Conservation (phyloP, 805 yeast genomes). For the Sungouiozyma ichnusensis region DNA sequence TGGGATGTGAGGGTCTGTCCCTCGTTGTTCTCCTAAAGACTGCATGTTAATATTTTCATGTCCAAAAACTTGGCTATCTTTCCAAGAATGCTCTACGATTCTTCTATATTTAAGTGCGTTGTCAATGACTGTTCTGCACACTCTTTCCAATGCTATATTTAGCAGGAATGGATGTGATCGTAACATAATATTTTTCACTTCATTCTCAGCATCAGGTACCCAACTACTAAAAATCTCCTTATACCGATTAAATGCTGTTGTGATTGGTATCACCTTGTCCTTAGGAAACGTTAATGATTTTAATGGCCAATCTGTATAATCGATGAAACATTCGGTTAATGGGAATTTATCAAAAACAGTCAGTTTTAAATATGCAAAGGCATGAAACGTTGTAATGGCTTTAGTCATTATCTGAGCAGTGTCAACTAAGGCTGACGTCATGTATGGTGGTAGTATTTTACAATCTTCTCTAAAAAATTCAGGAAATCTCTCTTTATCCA, state of each 20-base stretch:
- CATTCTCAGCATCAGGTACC: conserved; percentile 2
- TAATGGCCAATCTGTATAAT: conserved; percentile 9
- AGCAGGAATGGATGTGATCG: conserved; percentile 8
- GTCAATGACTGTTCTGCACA: conserved; percentile 11
- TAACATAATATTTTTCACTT: conserved; percentile 4
- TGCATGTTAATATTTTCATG: not conserved
- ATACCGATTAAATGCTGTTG: conserved; percentile 7
- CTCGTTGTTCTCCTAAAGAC: too few relatives aligned
- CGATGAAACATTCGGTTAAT: conserved; percentile 2
- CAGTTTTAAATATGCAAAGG: conserved; percentile 6
- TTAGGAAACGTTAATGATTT: conserved; percentile 5
- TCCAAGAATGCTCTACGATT: conserved; percentile 11
- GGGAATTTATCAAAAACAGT: conserved; percentile 7
- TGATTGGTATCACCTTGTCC: conserved; percentile 5
- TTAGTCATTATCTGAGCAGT: not conserved
- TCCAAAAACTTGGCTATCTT: conserved; percentile 2
- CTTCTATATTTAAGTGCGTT: conserved; percentile 15
- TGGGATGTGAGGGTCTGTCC: not conserved
- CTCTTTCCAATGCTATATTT: conserved; percentile 8
- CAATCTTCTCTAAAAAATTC: conserved; percentile 4
- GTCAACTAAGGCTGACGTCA: conserved; percentile 1
- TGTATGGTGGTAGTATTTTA: conserved; percentile 12
- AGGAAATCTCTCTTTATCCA: conserved; percentile 14
- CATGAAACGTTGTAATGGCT: conserved; percentile 2
- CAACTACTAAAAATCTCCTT: conserved; percentile 8